Evolutionary conservation across 192 early-diverging fungal genomes (phyloP), one percentile per base, ranked within the genome.

Genomic region (Chytriomyces sp.): DNA sequence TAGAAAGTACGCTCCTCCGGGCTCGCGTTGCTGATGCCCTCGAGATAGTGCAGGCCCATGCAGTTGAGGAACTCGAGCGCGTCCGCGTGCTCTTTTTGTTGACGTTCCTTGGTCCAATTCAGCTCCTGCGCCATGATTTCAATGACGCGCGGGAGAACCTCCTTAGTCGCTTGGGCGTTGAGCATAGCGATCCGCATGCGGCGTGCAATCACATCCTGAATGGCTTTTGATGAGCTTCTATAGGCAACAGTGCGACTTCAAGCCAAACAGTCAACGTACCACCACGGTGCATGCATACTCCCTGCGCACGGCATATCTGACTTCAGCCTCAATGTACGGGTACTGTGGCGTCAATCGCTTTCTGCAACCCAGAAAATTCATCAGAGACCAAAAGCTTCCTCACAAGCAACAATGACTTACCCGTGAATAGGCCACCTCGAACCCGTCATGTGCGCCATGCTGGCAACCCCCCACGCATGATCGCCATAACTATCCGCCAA

Each of bases 251-350:
- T 10, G 39, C 34, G 8, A 57, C 33, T 44, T 68, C 71, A 4
- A 26, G 17, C 39, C 28, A 17, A 52, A 56, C 6, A 22, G 26
- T 19, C 8, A 57, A 73, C 73, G 54, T 41, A 80, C 78, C 40
- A 96, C 95, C 6, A 86, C 92, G 28, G 94, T 96, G 74, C 90
- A 88, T 12, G 96, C 96, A 78, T 94, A 96, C 80, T 98, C 96
- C 73, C 91, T 84, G 59, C 90, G 88, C 52, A 92, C 92, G 40
- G 95, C 92, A 80, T 96, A 97, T 3, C 91, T 89, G 12, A 98
- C 88, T 82, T 98, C 96, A 26, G 94, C 92, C 56, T 96, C 95
- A 33, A 98, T 89, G 64, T 93, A 98, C 55, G 96, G 96, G 77
- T 97, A 95, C 32, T 87, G 85, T 32, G 86, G 85, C 30, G 89